phyloP scores from a whole-genome alignment of 2,329 filamentous ascomycete genomes.

The Chaetomiaceae sp. region DNA sequence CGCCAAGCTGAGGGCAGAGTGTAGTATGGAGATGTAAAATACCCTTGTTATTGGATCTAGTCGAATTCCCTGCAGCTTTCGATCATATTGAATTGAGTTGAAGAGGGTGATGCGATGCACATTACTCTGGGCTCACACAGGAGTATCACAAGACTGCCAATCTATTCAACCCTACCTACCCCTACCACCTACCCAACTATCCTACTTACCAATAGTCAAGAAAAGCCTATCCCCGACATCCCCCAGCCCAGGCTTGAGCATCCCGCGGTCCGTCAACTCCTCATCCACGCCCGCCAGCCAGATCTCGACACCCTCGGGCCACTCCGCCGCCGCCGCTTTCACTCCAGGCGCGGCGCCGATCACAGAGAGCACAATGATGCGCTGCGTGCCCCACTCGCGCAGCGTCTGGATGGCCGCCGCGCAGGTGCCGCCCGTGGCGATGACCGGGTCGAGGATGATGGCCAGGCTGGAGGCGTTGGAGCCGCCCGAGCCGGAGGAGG shows the following conservation, averaged over 20 bases:
- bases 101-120: no score
- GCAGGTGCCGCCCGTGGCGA: conserved; percentile 88
- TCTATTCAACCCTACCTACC: not conserved
- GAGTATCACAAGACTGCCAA: not conserved
- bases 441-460: conserved; percentile 85
- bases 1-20: conserved; percentile 5
- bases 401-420: conserved; percentile 86
- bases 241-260: conserved; percentile 86
- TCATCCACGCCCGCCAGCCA: conserved; percentile 79
- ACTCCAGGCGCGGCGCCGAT: conserved; percentile 71
- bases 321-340: conserved; percentile 65
- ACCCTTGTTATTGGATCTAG: no score
- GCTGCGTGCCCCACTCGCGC: conserved; percentile 84
- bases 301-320: conserved; percentile 71
- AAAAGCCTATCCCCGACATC: conserved; percentile 90
- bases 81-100: no score
- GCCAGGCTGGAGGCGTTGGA: conserved; percentile 53
- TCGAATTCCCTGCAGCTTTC: no score
- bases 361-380: conserved; percentile 71
- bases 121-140: not conserved
- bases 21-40: not conserved
- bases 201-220: conserved; percentile 77
- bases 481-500: conserved; percentile 32
- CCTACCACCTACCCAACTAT: not conserved
- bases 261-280: conserved; percentile 70